These are phyloP conservation scores for Trichoderma semiorbis DNA, from an alignment of 2,329 filamentous ascomycete genomes.

Conservation along the genomic window DNA sequence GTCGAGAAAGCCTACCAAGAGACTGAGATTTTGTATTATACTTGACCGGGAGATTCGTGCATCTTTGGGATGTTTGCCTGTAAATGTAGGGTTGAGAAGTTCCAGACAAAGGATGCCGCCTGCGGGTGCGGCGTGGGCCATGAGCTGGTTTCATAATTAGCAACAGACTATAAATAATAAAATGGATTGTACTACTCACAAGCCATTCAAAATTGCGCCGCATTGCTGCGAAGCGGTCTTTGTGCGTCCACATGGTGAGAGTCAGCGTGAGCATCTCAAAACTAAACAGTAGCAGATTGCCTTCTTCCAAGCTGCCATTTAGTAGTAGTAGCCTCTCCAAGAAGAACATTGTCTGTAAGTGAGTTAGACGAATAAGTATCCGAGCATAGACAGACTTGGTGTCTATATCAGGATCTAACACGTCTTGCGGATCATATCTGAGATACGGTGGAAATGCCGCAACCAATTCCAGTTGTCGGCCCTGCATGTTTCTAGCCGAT, in stretches of 20 bases:
- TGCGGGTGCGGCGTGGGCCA: constrained; percentile 48
- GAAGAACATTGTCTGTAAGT: constrained; percentile 57
- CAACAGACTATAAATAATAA: neutral
- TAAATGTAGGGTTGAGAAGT: constrained; percentile 43
- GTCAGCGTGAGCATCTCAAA: constrained; percentile 47
- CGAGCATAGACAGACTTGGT: constrained; percentile 39
- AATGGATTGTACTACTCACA: constrained; percentile 28
- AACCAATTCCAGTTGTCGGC: neutral
- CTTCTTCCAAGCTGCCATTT: constrained; percentile 35
- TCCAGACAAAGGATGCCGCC: constrained; percentile 50
- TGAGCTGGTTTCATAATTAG: constrained; percentile 33
- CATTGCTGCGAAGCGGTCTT: constrained; percentile 42
- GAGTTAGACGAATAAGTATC: constrained; percentile 46
- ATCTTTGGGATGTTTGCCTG: constrained; percentile 32
- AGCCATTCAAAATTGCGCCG: constrained; percentile 48
- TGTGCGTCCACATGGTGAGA: constrained; percentile 47
- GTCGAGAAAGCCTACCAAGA: constrained; percentile 49
- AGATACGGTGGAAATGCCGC: constrained; percentile 33
- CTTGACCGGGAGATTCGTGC: constrained; percentile 42
- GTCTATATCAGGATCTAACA: constrained; percentile 33
- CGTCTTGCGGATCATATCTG: constrained; percentile 36
- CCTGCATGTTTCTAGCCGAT: neutral
- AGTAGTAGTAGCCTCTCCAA: constrained; percentile 54
- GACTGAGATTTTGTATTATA: constrained; percentile 50
- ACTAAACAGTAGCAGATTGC: constrained; percentile 42